Evolutionary conservation across 345 rosid genomes (phyloP).

Genomic region (Bruguiera parviflora): DNA sequence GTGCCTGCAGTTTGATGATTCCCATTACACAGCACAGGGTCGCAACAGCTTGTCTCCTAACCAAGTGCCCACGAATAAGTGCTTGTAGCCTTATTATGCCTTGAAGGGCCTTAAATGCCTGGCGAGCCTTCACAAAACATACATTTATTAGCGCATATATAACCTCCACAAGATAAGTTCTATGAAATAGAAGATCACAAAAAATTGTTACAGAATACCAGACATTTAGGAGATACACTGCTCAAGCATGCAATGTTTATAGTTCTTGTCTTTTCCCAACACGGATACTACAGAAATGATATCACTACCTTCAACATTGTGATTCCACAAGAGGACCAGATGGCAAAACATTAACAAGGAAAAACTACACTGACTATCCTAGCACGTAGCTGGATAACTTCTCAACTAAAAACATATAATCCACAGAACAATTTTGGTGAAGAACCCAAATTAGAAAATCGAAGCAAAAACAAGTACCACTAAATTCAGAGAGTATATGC

Average conservation of each 20-base stretch:
- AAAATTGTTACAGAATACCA: background rate
- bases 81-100: constrained; percentile 98
- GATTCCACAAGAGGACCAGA: no score
- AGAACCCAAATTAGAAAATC: no score
- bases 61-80: constrained; percentile 90
- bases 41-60: constrained; percentile 85
- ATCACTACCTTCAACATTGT: no score
- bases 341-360: no score
- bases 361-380: no score
- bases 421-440: background rate
- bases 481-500: no score
- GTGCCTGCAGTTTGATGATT: constrained; percentile 77
- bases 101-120: constrained; percentile 89
- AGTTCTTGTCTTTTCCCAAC: no score
- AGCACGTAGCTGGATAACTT: no score
- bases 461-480: no score
- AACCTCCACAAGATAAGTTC: constrained; percentile 2
- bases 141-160: constrained; percentile 29
- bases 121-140: constrained; percentile 69
- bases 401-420: no score
- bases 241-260: background rate
- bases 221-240: background rate
- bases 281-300: no score
- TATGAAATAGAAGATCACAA: background rate
- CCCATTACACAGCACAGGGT: constrained; percentile 76